Percentiles rank a stretch among this genome's conserved stretches.
Evolutionary conservation across 495 filamentous ascomycete genomes (phyloP).

Genomic region (Xylaria curta): DNA sequence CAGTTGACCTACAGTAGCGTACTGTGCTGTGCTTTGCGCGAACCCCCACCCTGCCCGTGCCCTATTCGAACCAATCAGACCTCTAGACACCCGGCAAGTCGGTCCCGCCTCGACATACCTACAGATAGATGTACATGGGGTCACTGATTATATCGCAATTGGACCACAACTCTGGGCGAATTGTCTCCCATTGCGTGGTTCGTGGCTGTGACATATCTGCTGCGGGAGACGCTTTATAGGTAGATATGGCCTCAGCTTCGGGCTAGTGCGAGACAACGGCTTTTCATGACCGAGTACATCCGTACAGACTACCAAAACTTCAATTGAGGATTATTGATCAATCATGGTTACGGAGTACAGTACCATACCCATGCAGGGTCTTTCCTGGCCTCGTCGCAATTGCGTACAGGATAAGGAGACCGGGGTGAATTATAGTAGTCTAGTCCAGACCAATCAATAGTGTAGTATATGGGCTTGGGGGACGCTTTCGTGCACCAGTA

Average conservation of each 20-base stretch:
- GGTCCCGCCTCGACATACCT: slow-evolving; percentile 3
- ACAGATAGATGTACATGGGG: neutral
- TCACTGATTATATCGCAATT: neutral
- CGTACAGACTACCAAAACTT: neutral
- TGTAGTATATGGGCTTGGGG: neutral
- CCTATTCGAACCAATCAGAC: neutral
- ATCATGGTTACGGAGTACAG: neutral
- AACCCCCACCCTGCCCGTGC: slow-evolving; percentile 3
- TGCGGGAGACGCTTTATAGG: neutral
- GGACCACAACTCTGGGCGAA: neutral
- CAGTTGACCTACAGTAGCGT: slow-evolving; percentile 23
- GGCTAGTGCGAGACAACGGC: neutral
- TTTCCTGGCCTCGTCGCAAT: slow-evolving; percentile 12
- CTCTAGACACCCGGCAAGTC: neutral
- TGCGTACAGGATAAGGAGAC: slow-evolving; percentile 10
- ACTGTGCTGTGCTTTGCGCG: slow-evolving; percentile 14
- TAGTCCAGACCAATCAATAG: slow-evolving; percentile 1
- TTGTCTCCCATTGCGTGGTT: neutral
- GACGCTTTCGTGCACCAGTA: neutral
- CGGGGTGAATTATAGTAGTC: neutral
- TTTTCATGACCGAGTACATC: neutral
- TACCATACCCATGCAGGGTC: slow-evolving; percentile 11
- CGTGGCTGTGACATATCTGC: neutral
- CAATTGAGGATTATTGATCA: neutral
- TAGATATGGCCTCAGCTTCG: neutral